phyloP scores from a whole-genome alignment of 2,329 filamentous ascomycete genomes.

The Colletotrichum tofieldiae region DNA sequence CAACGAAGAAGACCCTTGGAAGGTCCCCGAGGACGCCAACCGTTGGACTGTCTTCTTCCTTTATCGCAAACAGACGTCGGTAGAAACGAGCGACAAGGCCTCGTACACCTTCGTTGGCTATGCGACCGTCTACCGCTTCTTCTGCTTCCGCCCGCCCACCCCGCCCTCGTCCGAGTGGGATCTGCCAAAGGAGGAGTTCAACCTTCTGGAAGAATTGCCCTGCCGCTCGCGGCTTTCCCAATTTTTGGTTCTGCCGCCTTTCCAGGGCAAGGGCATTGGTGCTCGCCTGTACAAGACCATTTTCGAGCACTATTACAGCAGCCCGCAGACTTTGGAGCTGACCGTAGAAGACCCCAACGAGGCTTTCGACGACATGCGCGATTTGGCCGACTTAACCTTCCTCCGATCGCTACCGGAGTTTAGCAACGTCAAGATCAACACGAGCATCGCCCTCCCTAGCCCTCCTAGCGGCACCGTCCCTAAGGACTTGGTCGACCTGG shows the following conservation, averaged over 20 bases:
- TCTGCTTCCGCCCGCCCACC: constrained; percentile 70
- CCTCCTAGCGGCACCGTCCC: constrained; percentile 59
- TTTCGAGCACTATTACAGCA: constrained; percentile 77
- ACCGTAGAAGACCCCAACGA: constrained; percentile 96
- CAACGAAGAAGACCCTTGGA: constrained; percentile 53
- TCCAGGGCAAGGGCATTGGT: constrained; percentile 86
- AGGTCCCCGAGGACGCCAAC: constrained; percentile 70
- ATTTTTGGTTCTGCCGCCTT: constrained; percentile 91
- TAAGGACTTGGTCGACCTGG: constrained; percentile 70
- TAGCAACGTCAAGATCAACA: constrained; percentile 69
- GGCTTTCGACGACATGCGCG: constrained; percentile 84
- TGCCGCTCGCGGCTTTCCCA: constrained; percentile 91
- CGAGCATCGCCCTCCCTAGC: constrained; percentile 63
- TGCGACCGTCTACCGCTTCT: constrained; percentile 91
- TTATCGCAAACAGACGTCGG: constrained; percentile 74
- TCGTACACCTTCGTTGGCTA: constrained; percentile 91
- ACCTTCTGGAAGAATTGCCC: constrained; percentile 74
- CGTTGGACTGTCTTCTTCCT: constrained; percentile 95
- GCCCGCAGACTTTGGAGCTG: constrained; percentile 82
- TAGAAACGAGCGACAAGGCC: constrained; percentile 60
- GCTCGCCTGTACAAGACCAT: constrained; percentile 86
- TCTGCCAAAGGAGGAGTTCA: constrained; percentile 61
- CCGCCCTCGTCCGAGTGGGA: constrained; percentile 63
- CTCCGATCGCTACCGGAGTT: constrained; percentile 75
- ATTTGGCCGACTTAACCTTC: constrained; percentile 79